Base-by-base conservation (phyloP, 176 grass and related monocot species). In the Cenchrus fungigraminus region DNA sequence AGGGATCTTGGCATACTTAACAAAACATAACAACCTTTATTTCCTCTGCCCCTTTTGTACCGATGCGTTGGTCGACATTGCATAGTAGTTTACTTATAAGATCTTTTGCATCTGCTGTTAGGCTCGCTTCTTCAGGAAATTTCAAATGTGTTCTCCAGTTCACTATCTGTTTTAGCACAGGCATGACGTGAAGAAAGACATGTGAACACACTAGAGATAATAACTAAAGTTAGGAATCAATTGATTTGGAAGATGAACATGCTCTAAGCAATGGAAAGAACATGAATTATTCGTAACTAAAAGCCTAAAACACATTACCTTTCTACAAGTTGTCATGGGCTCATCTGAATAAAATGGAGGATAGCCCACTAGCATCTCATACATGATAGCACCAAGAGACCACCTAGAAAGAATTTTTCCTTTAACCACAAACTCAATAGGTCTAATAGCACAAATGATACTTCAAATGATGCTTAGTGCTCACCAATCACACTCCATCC, bases 321-420 rank as follows among this genome's bases (percentile, higher is more conserved):
- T 99, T 88, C 93, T 89, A 79, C 97, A 99, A 34, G 97, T 99
- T 79, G 93, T 92, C 97, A 99, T 96, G 82, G 93, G 97, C 76
- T 99, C 97, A 42, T 99, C 91, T 13, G 91, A 96, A 87, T 99
- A 99, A 86, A 99, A 99, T 71, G 97, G 97, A 31, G 97, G 97
- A 91, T 99, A 99, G 29, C 93, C 97, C 69, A 99, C 91, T 75
- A 99, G 83, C 97, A 96, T 96, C 92, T 99, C 97, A 43, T 96
- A 96, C 97, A 99, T 96, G 81, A 99, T 99, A 82, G 97, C 91
- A 73, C 97, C 97, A 77, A 99, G 91, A 43, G 97, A 99, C 97
- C 97, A 99, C 97, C 97, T 99, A 84, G 8, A 85, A 84, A 88
- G 65, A 53, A 14, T 64, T 68, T 77, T 53, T 52, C 77, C 11